Percentiles rank a stretch among this genome's conserved stretches.
Conservation (phyloP, 495 filamentous ascomycete genomes). For the Podospora fimiseda region DNA sequence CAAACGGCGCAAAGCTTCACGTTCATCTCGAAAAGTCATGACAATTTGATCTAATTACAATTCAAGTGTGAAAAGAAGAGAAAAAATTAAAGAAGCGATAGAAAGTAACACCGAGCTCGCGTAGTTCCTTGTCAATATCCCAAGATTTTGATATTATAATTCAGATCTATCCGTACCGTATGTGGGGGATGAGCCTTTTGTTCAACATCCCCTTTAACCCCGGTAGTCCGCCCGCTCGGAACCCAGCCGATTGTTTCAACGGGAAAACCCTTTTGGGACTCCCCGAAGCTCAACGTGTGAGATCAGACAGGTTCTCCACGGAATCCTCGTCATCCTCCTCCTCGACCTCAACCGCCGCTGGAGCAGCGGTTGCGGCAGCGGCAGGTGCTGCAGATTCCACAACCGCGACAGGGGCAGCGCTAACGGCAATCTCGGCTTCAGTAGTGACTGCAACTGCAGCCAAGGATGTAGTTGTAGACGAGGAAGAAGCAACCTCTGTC, state of each 20-base stretch:
- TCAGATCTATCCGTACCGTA: too few species aligned
- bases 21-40: neutral
- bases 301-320: constrained; percentile 21
- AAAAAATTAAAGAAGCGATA: neutral
- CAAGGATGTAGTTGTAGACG: neutral
- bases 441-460: constrained; percentile 8
- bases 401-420: constrained; percentile 3
- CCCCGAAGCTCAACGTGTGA: constrained; percentile 20
- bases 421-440: neutral
- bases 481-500: neutral
- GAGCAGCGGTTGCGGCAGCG: constrained; percentile 5
- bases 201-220: too few species aligned
- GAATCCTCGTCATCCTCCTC: constrained; percentile 1
- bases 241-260: neutral
- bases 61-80: neutral
- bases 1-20: neutral
- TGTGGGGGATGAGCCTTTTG: too few species aligned
- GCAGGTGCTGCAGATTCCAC: constrained; percentile 4
- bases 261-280: neutral
- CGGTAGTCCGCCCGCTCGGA: too few species aligned
- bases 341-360: neutral
- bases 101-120: neutral
- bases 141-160: too few species aligned
- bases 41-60: constrained; percentile 1
- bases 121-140: too few species aligned